These are phyloP conservation scores for Oidium heveae DNA, from an alignment of 2,329 filamentous ascomycete species.

Conservation along the genomic window DNA sequence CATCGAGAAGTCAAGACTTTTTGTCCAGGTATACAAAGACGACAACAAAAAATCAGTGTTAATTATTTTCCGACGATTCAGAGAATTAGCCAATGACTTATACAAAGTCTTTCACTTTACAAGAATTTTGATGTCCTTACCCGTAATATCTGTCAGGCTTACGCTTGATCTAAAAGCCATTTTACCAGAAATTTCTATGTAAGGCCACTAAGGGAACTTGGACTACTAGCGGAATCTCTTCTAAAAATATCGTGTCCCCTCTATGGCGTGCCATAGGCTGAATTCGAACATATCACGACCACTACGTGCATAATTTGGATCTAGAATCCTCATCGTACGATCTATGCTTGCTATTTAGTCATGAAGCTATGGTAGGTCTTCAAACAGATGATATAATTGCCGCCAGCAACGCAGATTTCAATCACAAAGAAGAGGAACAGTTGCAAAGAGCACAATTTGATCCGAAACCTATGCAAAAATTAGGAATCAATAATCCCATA, in stretches of 20 bases:
- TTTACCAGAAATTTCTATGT: not conserved
- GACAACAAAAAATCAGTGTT: no score
- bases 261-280: not conserved
- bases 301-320: not conserved
- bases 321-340: not conserved
- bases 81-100: conserved; percentile 1
- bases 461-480: not conserved
- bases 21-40: no score
- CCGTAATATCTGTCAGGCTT: not conserved
- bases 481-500: not conserved
- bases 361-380: not conserved
- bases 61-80: conserved; percentile 4
- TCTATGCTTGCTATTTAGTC: not conserved
- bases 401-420: not conserved
- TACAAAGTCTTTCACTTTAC: conserved; percentile 1
- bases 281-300: not conserved
- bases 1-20: not conserved
- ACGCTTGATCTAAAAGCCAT: not conserved
- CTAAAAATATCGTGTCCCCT: not conserved
- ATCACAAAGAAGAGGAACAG: not conserved
- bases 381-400: not conserved
- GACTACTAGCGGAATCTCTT: not conserved
- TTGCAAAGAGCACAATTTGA: not conserved
- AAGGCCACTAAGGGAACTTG: not conserved
- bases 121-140: not conserved